Base-by-base conservation (phyloP, 2,329 filamentous ascomycete species). In the Aureobasidium sp. region DNA sequence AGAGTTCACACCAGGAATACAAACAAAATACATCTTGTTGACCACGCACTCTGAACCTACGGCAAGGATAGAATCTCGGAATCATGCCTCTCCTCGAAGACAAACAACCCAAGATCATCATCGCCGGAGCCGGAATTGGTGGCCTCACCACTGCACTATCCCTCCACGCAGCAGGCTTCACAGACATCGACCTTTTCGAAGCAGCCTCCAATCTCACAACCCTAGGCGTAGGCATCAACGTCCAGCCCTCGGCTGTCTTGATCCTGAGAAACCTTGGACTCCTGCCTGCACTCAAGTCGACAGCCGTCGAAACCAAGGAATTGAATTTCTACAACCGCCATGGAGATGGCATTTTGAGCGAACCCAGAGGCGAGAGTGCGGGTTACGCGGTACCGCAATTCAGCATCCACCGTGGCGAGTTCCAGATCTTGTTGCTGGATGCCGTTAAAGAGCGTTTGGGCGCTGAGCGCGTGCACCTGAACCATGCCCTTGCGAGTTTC, bases 101-200 rank as follows among this genome's bases (percentile, higher is more conserved):
- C 27, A 33, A 53, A 23, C 61, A 63, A 19, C 61, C 63, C 47
- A 50, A 45, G 8, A 72, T 79, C 40, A 74, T 74, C 46, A 80
- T 80, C 57, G 76, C 79, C 42, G 78, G 78, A 19, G 75, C 76
- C 3, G 78, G 78, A 27, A 73, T 79, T 21, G 73, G 75, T 15
- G 82, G 83, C 40, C 77, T 85, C 7, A 74, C 77, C 0, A 74
- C 86, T 0, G 81, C 81, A 0, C 74, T 86, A 0, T 74, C 79
- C 2, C 73, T 86, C 0, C 76, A 83, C 60, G 71, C 77, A 31
- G 74, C 80, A 60, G 71, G 72, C 42, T 84, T 86, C 45, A 74
- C 66, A n/a, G 69, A 77, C 65, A 73, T 78, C 51, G 66, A 74
- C 43, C 69, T 78, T 25, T 78, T 74, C 64, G 76, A 78, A 62